phyloP scores from a whole-genome alignment of 148 eudicot genomes.

The Rhododendron kiyosumense region DNA sequence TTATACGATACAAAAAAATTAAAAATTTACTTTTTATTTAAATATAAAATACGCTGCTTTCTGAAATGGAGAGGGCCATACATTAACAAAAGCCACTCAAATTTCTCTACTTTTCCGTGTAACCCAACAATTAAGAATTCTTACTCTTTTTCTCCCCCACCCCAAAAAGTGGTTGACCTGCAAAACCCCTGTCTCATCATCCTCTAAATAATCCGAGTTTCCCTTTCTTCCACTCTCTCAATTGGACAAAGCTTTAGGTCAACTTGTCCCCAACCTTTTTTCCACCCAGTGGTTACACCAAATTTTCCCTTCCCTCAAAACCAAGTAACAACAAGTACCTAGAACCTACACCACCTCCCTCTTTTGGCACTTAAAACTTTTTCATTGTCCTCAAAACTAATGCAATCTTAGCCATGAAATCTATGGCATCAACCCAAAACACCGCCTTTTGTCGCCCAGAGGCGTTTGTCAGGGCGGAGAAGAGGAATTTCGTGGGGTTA shows the following conservation, averaged over 20 bases:
- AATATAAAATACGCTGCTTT: too few relatives aligned
- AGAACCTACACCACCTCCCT: background rate
- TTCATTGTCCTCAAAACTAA: background rate
- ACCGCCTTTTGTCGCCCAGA: background rate
- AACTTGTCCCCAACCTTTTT: background rate
- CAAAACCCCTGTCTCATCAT: constrained; percentile 16
- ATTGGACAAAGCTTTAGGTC: background rate
- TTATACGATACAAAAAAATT: too few relatives aligned
- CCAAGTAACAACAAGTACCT: background rate
- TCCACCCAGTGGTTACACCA: constrained; percentile 12
- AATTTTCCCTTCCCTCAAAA: constrained; percentile 3
- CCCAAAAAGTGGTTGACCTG: constrained; percentile 46
- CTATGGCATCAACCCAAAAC: constrained; percentile 21
- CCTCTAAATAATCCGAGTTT: background rate
- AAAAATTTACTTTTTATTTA: too few relatives aligned
- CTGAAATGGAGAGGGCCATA: background rate
- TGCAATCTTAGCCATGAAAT: constrained; percentile 19
- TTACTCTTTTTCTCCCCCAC: constrained; percentile 31
- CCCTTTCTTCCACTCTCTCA: background rate
- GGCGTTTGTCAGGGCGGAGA: background rate
- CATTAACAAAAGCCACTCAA: background rate
- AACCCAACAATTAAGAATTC: constrained; percentile 15
- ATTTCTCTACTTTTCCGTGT: constrained; percentile 22
- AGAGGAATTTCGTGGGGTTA: background rate
- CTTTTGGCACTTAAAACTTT: background rate